These are phyloP conservation scores for Amyloporia xantha DNA, from an alignment of 768 basidiomycete species.

Conservation along the genomic window DNA sequence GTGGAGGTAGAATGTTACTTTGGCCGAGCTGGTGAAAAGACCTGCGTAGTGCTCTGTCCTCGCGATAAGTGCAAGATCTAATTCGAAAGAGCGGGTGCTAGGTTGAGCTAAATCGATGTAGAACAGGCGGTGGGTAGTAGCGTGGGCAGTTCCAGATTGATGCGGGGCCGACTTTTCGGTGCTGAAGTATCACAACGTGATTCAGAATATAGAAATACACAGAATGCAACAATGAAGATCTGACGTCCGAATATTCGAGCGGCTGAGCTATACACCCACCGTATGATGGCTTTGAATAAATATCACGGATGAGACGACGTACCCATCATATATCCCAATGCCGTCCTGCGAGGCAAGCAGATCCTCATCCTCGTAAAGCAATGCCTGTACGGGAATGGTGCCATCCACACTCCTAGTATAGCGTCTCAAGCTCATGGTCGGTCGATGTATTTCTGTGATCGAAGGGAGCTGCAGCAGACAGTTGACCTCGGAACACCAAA, in stretches of 20 bases:
- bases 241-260: neutral
- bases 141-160: constrained; percentile 64
- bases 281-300: neutral
- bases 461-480: too few relatives aligned
- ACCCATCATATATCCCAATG: constrained; percentile 94
- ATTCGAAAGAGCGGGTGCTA: constrained; percentile 51
- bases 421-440: constrained; percentile 27
- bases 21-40: constrained; percentile 82
- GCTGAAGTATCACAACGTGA: constrained; percentile 35
- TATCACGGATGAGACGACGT: constrained; percentile 19
- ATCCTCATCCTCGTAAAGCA: constrained; percentile 78
- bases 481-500: too few relatives aligned
- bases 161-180: constrained; percentile 76
- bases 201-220: neutral
- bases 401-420: constrained; percentile 60
- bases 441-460: too few relatives aligned
- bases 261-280: neutral
- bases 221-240: neutral
- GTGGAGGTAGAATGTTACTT: constrained; percentile 73
- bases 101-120: constrained; percentile 57
- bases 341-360: constrained; percentile 64
- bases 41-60: constrained; percentile 89
- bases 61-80: constrained; percentile 57
- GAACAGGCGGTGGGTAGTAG: constrained; percentile 82
- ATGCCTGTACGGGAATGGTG: constrained; percentile 68